Conservation (phyloP, 2,329 filamentous ascomycete species). For the Magnaporthiopsis incrustans region DNA sequence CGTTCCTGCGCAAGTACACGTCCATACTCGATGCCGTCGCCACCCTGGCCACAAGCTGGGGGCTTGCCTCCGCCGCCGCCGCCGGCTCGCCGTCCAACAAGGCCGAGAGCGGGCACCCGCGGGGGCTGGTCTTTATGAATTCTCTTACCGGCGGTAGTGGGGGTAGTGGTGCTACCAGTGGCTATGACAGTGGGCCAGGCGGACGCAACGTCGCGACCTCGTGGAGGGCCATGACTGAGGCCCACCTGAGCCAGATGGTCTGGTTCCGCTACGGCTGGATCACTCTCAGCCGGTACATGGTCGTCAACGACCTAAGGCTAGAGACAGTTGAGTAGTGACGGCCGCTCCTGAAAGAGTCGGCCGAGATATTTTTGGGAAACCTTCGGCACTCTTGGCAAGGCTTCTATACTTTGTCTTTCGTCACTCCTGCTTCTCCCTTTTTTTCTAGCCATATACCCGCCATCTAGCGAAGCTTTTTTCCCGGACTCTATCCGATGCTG, state of each 20-base stretch:
- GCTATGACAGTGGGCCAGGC: slow-evolving; percentile 42
- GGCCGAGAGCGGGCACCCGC: slow-evolving; percentile 39
- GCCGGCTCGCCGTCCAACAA: slow-evolving; percentile 25
- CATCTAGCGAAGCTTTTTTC: background rate
- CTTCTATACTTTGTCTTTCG: background rate
- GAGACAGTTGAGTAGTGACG: slow-evolving; percentile 27
- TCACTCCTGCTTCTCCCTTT: background rate
- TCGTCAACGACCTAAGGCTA: slow-evolving; percentile 75
- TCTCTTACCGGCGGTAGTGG: slow-evolving; percentile 37
- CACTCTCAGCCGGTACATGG: slow-evolving; percentile 83
- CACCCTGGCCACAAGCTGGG: slow-evolving; percentile 42
- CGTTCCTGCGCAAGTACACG: slow-evolving; percentile 71
- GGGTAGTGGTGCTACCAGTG: slow-evolving; percentile 33
- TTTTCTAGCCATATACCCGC: background rate
- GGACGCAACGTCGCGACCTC: slow-evolving; percentile 47
- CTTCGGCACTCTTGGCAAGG: background rate
- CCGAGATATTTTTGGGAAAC: background rate
- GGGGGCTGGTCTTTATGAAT: slow-evolving; percentile 57
- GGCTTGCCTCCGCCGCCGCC: slow-evolving; percentile 28
- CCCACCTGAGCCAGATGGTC: slow-evolving; percentile 92
- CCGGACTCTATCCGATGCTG: background rate
- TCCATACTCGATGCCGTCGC: slow-evolving; percentile 67
- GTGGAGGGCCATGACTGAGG: slow-evolving; percentile 79
- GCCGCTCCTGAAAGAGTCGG: background rate
- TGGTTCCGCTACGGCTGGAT: slow-evolving; percentile 99